Base-by-base conservation (phyloP, 2,329 filamentous ascomycete species). In the Sporothrix phasma region DNA sequence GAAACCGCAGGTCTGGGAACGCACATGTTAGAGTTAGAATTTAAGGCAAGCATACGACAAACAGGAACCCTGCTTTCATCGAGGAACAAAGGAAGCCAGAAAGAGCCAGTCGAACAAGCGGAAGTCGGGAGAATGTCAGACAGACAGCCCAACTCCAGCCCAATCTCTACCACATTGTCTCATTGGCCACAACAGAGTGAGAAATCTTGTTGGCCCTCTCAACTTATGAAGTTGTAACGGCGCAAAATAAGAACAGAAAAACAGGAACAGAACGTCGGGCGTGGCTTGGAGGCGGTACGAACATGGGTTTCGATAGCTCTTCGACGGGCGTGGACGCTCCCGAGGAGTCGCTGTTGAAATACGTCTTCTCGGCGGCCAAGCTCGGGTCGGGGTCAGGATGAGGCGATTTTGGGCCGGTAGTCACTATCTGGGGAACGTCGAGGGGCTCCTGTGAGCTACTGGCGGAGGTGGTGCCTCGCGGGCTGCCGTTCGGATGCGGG, bases 321-420 rank as follows among this genome's bases (percentile, higher is more conserved):
- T 71, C 69, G 58, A 74, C 71, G 5, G 74, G 72, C 26, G 73
- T 73, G 15, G 71, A 71, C 7, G 69, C 70, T 49, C 71, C 70
- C 15, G 74, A 76, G 61, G 74, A 76, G 64, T 74, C 73, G 66
- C 75, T 76, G 63, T 75, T 70, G 66, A 74, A 75, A 64, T 76
- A 76, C 2, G 74, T 72, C 60, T 70, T 73, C 65, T 72, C 73
- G 49, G 70, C 61, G 62, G 68, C 61, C 59, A 47, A 3, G 56
- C 59, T 41, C 66, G 66, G 63, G 26, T 65, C 65, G 46, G 68
- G 67, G 13, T 69, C 51, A 37, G 64, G 68, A 24, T 66, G 66
- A 3, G 67, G 62, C 41, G 72, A 70, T 34, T 73, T 70, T 31
- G 70, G 68, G 31, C 68, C 69, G 26, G 72, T 73, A 37, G 73